Conservation (phyloP, 2,329 filamentous ascomycete species). For the Corynespora cassiicola region DNA sequence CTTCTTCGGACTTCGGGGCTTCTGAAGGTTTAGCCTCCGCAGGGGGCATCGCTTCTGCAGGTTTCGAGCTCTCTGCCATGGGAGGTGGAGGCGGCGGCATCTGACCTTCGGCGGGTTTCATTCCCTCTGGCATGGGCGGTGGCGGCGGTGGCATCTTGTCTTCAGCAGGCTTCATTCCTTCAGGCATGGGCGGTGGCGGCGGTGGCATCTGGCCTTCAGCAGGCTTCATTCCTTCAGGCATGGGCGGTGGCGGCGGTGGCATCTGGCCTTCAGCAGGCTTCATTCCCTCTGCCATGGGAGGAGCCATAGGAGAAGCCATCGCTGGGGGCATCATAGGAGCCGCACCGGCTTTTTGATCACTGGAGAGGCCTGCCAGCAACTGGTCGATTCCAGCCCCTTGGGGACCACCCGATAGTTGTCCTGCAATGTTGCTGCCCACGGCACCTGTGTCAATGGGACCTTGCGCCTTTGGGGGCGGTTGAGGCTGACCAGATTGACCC, state of each 20-base stretch:
- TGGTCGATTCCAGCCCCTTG: too few species aligned
- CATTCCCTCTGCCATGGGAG: constrained; percentile 4
- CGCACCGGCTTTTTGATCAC: constrained; percentile 13
- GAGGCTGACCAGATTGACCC: not conserved
- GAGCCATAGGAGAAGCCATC: constrained; percentile 5
- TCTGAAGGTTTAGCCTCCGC: constrained; percentile 2
- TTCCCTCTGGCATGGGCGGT: constrained; percentile 5
- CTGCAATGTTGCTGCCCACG: too few species aligned
- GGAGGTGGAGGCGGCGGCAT: constrained; percentile 1
- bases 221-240: constrained; percentile 2
- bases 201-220: constrained; percentile 1
- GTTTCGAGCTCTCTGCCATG: constrained; percentile 6
- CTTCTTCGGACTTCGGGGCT: constrained; percentile 1
- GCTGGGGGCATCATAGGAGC: constrained; percentile 8
- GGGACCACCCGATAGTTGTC: too few species aligned
- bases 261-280: constrained; percentile 6
- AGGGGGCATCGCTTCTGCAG: not conserved
- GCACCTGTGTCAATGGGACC: too few species aligned
- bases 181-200: constrained; percentile 8
- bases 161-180: not conserved
- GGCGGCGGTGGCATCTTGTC: too few species aligned
- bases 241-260: constrained; percentile 1
- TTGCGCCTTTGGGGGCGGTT: too few species aligned
- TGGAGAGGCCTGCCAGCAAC: constrained; percentile 12
- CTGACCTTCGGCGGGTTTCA: not conserved